Conservation (phyloP, 768 basidiomycete species). For the Boletus vinaceobasis region DNA sequence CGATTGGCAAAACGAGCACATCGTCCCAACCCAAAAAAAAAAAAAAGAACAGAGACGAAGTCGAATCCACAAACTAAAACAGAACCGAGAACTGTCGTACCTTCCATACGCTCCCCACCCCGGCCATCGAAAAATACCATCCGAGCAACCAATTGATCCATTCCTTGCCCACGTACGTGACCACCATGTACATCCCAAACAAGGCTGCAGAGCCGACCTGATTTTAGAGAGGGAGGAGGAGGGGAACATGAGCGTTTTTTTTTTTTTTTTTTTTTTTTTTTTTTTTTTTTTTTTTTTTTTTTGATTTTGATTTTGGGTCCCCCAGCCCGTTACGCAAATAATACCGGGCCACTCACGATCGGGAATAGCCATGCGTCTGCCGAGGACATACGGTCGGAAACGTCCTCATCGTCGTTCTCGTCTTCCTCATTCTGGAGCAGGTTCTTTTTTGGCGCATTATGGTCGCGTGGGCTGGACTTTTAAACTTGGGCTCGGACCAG, state of each 20-base stretch:
- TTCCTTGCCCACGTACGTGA: slow-evolving; percentile 73
- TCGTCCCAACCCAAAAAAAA: no score
- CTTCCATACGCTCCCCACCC: slow-evolving; percentile 67
- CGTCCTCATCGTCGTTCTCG: slow-evolving; percentile 52
- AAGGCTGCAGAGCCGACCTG: slow-evolving; percentile 71
- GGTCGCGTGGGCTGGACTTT: slow-evolving; percentile 8
- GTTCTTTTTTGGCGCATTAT: background rate
- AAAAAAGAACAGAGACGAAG: background rate
- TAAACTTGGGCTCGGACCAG: background rate
- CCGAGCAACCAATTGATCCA: slow-evolving; percentile 82
- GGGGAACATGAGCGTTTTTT: background rate
- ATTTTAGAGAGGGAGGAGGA: background rate
- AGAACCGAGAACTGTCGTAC: slow-evolving; percentile 22
- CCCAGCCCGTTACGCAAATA: background rate
- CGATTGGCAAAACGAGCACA: background rate
- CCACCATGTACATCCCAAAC: slow-evolving; percentile 62
- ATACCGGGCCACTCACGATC: slow-evolving; percentile 45
- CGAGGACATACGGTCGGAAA: slow-evolving; percentile 58
- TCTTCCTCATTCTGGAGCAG: slow-evolving; percentile 39
- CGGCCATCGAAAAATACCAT: slow-evolving; percentile 68
- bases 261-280: background rate
- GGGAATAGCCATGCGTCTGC: slow-evolving; percentile 75
- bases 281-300: background rate
- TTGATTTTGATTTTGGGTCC: no score
- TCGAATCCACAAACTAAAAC: background rate